Evolutionary conservation across 306 rosid species (phyloP), one percentile per base, ranked within the genome.

Genomic region (Begonia masoniana): DNA sequence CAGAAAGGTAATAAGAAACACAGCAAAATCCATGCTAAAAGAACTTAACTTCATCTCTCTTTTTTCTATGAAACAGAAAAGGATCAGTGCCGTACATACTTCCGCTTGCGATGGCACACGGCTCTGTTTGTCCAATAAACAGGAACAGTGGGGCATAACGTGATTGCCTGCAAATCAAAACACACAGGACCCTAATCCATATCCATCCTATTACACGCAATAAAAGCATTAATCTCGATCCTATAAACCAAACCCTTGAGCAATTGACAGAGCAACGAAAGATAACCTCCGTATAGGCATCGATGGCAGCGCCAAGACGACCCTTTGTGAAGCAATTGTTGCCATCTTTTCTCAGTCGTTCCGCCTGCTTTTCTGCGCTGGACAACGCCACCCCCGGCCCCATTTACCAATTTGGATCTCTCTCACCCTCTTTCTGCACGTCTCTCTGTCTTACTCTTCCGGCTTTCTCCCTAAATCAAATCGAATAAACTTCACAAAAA

Each of bases 41-140:
- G 1, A 56, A 60, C 14, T 15, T 63, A 49, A 19, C n/a, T 19
- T n/a, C 41, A 65, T 11, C 50, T n/a, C 7, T 63, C 46, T 13
- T 23, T 15, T 10, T 10, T 16, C 39, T 31, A 31, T 13, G 10
- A 2, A 50, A 57, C 10, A 19, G 47, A 59, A 70, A 46, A 12
- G 58, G 55, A 48, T 42, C 2, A 12, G 41, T 45, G 50, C 39
- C 61, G 59, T 56, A 83, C 96, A 70, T 82, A 92, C 99, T 77
- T 77, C 69, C 93, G 81, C 71, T 77, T 87, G 63, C 41, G 96
- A 87, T 92, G 93, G 62, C 96, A 92, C 12, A 83, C 68, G 65
- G 96, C 99, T 48, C 99, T 96, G 78, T 86, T 92, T 41, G 96
- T 86, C 71, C 65, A 81, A 70, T 79, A 86, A 16, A 86, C 76